These are phyloP conservation scores for Paraconiothyrium sp. DNA, from an alignment of 2,329 filamentous ascomycete species.

Conservation along the genomic window DNA sequence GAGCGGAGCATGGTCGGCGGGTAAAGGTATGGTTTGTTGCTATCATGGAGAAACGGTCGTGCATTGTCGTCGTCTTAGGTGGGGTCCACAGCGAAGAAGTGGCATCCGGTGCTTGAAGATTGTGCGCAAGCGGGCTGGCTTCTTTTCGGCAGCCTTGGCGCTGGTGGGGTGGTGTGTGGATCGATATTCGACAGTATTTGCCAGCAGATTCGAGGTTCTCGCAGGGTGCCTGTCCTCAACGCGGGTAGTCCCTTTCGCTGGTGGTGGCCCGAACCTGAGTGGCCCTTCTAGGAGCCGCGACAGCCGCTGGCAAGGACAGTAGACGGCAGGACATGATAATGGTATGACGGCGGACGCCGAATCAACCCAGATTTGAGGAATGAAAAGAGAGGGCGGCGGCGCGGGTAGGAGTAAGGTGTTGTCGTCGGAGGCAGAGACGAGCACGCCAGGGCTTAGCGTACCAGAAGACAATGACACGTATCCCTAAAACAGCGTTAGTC, in stretches of 20 bases:
- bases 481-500: constrained; percentile 11
- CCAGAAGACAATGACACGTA: constrained; percentile 12
- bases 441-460: constrained; percentile 14
- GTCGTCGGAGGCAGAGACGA: constrained; percentile 6
- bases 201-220: not conserved
- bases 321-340: not conserved
- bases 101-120: not conserved
- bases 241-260: not conserved
- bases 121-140: not conserved
- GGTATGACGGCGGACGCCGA: not conserved
- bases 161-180: not conserved
- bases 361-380: not conserved
- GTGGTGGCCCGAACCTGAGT: not conserved
- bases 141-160: not conserved
- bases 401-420: not conserved
- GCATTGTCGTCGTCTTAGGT: not conserved
- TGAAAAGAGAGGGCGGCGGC: not conserved
- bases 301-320: not conserved
- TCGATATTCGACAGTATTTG: not conserved
- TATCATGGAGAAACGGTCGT: not conserved
- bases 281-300: not conserved
- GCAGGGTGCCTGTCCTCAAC: not conserved
- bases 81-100: not conserved
- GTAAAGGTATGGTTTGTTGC: not conserved
- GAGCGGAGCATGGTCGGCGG: not conserved